A percentile compares a stretch with the other conserved stretches of the same genome.
Conservation (phyloP, 2,329 filamentous ascomycete genomes). For the Microdochium bolleyi region DNA sequence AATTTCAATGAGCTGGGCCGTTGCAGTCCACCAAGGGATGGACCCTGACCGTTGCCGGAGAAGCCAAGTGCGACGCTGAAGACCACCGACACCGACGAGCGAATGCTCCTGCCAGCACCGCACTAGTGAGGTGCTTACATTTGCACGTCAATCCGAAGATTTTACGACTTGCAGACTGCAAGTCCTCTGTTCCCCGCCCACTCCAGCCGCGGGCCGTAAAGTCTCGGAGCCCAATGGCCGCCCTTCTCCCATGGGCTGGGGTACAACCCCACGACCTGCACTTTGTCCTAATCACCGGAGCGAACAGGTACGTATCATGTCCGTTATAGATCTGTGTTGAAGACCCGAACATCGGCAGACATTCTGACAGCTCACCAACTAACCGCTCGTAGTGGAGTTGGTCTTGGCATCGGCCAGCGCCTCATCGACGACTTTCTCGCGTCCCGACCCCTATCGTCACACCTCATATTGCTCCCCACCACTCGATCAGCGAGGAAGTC, state of each 20-base stretch:
- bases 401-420: conserved; percentile 74
- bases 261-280: conserved; percentile 33
- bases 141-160: too few species aligned
- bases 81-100: too few species aligned
- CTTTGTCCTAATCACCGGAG: conserved; percentile 72
- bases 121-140: not conserved
- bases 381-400: conserved; percentile 62
- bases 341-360: not conserved
- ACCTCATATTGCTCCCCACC: conserved; percentile 74
- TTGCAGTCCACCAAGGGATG: too few species aligned
- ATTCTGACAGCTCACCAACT: conserved; percentile 16
- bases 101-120: not conserved
- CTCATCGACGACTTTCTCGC: conserved; percentile 84
- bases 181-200: too few species aligned
- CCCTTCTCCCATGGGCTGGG: conserved; percentile 22
- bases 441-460: conserved; percentile 55
- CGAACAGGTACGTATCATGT: conserved; percentile 60
- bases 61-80: too few species aligned
- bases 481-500: conserved; percentile 72
- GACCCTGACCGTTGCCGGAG: too few species aligned
- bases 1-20: not conserved
- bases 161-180: too few species aligned
- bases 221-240: not conserved
- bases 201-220: too few species aligned
- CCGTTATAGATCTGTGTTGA: not conserved